phyloP scores from a whole-genome alignment of 164 flowering plant genomes.

The Tetrastigma voinierianum region DNA sequence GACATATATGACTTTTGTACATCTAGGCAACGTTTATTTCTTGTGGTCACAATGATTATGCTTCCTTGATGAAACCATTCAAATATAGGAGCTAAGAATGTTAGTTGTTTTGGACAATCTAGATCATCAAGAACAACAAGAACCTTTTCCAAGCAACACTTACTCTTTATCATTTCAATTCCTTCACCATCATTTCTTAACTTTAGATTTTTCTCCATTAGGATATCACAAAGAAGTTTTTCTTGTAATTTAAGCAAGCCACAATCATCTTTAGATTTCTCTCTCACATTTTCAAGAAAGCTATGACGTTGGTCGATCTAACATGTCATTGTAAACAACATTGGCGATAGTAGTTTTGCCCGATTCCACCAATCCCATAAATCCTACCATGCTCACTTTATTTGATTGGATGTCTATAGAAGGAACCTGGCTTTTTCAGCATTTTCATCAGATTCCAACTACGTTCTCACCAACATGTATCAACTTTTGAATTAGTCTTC shows the following conservation, averaged over 20 bases:
- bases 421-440: neutral
- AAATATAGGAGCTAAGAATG: slow-evolving; percentile 4
- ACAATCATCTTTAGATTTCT: neutral
- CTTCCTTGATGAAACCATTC: slow-evolving; percentile 16
- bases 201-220: neutral
- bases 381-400: slow-evolving; percentile 3
- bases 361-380: slow-evolving; percentile 20
- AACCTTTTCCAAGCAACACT: neutral
- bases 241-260: neutral
- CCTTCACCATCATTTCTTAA: neutral
- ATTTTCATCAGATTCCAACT: neutral
- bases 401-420: neutral
- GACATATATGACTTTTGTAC: too few relatives aligned
- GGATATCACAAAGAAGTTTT: slow-evolving; percentile 11
- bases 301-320: neutral
- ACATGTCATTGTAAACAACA: slow-evolving; percentile 9
- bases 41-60: too few relatives aligned
- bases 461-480: too few relatives aligned
- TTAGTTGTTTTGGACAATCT: slow-evolving; percentile 5
- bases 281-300: slow-evolving; percentile 12
- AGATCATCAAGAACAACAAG: slow-evolving; percentile 19
- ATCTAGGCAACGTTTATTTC: too few relatives aligned
- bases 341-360: slow-evolving; percentile 29
- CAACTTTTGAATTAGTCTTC: too few relatives aligned
- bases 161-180: neutral